Conservation (phyloP, 257 asterid species). For the Nyctanthes arbortristis region DNA sequence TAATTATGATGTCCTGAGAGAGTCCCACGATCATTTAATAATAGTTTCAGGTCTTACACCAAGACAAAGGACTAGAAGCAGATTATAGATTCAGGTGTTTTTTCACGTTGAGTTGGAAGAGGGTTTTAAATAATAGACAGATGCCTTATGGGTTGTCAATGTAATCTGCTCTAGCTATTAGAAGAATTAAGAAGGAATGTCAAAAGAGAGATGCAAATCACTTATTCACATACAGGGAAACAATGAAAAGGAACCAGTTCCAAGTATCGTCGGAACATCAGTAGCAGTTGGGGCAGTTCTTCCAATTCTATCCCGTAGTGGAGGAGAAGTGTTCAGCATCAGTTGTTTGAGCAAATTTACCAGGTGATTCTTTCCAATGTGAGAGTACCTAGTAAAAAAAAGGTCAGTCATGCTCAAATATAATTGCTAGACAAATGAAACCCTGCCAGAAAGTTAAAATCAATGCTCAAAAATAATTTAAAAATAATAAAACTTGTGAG, state of each 20-base stretch:
- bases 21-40: not conserved
- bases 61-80: not conserved
- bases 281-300: constrained; percentile 68
- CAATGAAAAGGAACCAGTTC: constrained; percentile 86
- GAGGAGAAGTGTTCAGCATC: constrained; percentile 65
- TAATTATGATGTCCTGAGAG: not conserved
- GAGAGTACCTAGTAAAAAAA: constrained; percentile 68
- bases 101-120: not conserved
- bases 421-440: constrained; percentile 13
- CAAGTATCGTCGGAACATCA: constrained; percentile 95
- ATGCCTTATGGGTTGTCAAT: not conserved
- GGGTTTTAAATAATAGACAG: not conserved
- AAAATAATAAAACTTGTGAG: not conserved
- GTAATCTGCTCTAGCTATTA: not conserved
- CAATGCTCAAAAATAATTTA: not conserved
- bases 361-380: constrained; percentile 75
- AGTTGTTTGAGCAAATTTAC: constrained; percentile 80
- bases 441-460: not conserved
- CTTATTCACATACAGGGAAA: constrained; percentile 54
- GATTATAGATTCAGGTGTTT: not conserved
- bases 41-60: not conserved
- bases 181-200: constrained; percentile 12
- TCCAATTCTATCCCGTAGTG: constrained; percentile 51
- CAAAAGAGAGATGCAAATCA: constrained; percentile 21
- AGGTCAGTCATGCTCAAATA: constrained; percentile 15